phyloP scores from a whole-genome alignment of 2,329 filamentous ascomycete species.

The Monosporascus cannonballus region DNA sequence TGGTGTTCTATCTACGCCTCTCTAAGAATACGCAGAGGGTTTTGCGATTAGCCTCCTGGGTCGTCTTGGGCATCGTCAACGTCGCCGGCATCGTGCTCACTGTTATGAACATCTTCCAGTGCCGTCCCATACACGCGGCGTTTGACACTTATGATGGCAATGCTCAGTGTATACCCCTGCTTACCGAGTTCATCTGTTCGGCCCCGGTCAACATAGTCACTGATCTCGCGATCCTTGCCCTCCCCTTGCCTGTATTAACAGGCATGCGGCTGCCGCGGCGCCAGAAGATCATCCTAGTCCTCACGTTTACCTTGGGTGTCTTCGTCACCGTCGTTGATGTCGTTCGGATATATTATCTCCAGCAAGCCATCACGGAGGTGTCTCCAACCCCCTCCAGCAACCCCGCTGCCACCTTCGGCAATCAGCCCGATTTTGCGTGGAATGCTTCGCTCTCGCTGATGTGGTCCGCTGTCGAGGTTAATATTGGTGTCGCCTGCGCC shows the following conservation, averaged over 20 bases:
- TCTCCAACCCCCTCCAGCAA: conserved; percentile 31
- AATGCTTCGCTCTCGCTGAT: conserved; percentile 81
- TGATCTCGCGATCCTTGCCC: conserved; percentile 77
- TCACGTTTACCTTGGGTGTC: conserved; percentile 81
- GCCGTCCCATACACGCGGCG: conserved; percentile 64
- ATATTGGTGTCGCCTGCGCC: conserved; percentile 81
- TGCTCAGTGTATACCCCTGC: conserved; percentile 47
- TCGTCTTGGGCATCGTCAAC: conserved; percentile 72
- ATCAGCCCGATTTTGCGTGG: conserved; percentile 53
- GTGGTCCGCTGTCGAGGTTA: conserved; percentile 92
- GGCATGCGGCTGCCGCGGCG: conserved; percentile 77
- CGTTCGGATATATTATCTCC: conserved; percentile 82
- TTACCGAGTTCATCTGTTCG: conserved; percentile 63
- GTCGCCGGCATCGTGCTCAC: conserved; percentile 72
- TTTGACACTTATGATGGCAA: conserved; percentile 42
- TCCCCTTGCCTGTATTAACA: conserved; percentile 84
- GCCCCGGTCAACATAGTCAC: conserved; percentile 90
- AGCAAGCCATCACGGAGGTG: conserved; percentile 55
- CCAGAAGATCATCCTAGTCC: conserved; percentile 80
- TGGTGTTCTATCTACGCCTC: conserved; percentile 82
- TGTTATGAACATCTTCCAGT: conserved; percentile 83
- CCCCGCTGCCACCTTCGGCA: conserved; percentile 41
- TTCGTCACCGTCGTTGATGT: conserved; percentile 88
- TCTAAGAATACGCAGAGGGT: conserved; percentile 71
- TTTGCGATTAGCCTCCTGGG: conserved; percentile 77